These are phyloP conservation scores for Purshia tridentata DNA, from an alignment of 306 rosid genomes.

Conservation along the genomic window DNA sequence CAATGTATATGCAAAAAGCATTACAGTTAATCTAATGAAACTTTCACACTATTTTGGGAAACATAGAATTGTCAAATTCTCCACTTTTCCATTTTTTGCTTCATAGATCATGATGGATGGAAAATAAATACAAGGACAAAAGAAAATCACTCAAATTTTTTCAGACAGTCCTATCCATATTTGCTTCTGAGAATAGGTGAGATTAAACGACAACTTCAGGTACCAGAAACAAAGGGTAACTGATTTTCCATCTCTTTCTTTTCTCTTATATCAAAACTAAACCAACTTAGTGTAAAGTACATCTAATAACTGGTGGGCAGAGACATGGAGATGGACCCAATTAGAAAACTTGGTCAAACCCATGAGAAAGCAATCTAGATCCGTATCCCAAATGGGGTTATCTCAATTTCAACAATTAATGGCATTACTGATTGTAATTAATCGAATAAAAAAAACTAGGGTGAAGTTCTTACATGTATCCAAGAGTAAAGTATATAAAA, in stretches of 20 bases:
- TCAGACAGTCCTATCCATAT: not conserved
- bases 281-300: not conserved
- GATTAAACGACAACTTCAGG: conserved; percentile 4
- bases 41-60: not conserved
- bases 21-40: not conserved
- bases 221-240: not conserved
- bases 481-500: not conserved
- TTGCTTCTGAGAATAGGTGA: not conserved
- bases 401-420: not conserved
- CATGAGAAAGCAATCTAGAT: not conserved
- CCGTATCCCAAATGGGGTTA: not conserved
- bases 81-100: not conserved
- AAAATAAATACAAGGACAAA: not conserved
- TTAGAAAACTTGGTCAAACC: not conserved
- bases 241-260: not conserved
- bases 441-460: not conserved
- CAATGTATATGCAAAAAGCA: not conserved
- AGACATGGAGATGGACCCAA: not conserved
- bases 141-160: conserved; percentile 1
- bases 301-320: not conserved
- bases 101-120: not conserved
- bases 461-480: not conserved
- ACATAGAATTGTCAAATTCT: not conserved
- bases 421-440: conserved; percentile 1
- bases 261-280: not conserved